A percentile compares a stretch with the other conserved stretches of the same genome.
These are phyloP conservation scores for Lathyrus aphaca DNA, from an alignment of 306 rosid genomes.

Conservation along the genomic window DNA sequence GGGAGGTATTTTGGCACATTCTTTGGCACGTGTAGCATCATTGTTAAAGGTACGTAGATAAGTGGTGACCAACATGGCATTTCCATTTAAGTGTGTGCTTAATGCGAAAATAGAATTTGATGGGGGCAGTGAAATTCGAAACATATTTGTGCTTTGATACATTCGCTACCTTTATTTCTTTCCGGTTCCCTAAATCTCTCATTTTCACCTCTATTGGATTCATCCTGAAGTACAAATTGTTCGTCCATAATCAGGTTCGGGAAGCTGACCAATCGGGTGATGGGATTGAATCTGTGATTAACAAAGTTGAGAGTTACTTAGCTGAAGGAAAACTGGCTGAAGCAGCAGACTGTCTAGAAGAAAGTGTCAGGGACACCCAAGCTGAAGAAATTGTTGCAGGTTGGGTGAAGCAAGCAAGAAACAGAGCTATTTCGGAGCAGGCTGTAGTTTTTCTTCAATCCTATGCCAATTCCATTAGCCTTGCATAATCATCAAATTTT, in stretches of 20 bases:
- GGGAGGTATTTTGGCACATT: conserved; percentile 81
- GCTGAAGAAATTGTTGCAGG: conserved; percentile 72
- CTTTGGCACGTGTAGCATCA: conserved; percentile 78
- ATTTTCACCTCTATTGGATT: conserved; percentile 6
- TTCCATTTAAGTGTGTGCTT: conserved; percentile 26
- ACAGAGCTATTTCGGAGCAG: conserved; percentile 96
- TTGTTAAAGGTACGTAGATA: conserved; percentile 73
- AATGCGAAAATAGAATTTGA: conserved; percentile 27
- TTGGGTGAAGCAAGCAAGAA: conserved; percentile 79
- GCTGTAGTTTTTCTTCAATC: conserved; percentile 82
- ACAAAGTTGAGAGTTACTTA: conserved; percentile 73
- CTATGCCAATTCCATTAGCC: conserved; percentile 78
- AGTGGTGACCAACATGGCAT: conserved; percentile 31
- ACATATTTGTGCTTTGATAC: not conserved
- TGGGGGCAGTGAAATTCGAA: conserved; percentile 17
- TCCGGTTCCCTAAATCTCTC: conserved; percentile 4
- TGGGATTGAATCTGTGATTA: conserved; percentile 86
- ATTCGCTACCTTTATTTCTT: conserved; percentile 19
- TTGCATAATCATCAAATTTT: conserved; percentile 45
- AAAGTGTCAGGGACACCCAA: conserved; percentile 74
- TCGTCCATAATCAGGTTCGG: conserved; percentile 56
- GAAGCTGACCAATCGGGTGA: conserved; percentile 78
- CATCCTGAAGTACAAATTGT: conserved; percentile 8
- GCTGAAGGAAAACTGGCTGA: conserved; percentile 85
- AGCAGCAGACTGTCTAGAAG: conserved; percentile 90